Conservation (phyloP, 371 early-diverging fungal species). For the Haplosporangium sp. region DNA sequence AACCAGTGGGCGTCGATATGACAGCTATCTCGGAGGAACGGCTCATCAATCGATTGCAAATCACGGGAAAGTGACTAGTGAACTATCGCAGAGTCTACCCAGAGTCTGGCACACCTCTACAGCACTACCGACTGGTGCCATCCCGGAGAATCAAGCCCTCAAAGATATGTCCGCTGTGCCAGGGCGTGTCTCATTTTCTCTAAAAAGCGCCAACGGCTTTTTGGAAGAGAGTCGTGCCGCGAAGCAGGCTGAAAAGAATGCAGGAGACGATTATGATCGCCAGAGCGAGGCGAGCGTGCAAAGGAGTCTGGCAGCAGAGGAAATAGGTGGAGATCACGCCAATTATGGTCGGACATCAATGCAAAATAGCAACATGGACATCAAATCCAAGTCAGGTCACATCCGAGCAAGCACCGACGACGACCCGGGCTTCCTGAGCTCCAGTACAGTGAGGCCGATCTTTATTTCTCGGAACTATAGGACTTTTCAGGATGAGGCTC, state of each 20-base stretch:
- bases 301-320: constrained; percentile 3
- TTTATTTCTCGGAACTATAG: constrained; percentile 57
- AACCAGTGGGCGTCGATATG: constrained; percentile 25
- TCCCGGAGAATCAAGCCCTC: constrained; percentile 30
- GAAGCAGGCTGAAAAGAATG: constrained; percentile 28
- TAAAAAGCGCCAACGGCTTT: constrained; percentile 46
- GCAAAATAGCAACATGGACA: constrained; percentile 28
- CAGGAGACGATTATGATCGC: constrained; percentile 16
- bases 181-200: constrained; percentile 45
- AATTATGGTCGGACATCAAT: constrained; percentile 35
- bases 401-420: constrained; percentile 63
- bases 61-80: constrained; percentile 27
- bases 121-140: constrained; percentile 11
- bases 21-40: constrained; percentile 26
- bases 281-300: constrained; percentile 15
- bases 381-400: constrained; percentile 33
- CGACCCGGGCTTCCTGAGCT: constrained; percentile 63
- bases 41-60: constrained; percentile 28
- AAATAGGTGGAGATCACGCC: constrained; percentile 17
- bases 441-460: constrained; percentile 73
- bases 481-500: constrained; percentile 33
- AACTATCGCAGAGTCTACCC: constrained; percentile 47
- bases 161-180: constrained; percentile 22
- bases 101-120: constrained; percentile 35
- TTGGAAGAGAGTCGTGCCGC: constrained; percentile 45